phyloP scores from a whole-genome alignment of 768 basidiomycete species.

The Lentinula edodes region DNA sequence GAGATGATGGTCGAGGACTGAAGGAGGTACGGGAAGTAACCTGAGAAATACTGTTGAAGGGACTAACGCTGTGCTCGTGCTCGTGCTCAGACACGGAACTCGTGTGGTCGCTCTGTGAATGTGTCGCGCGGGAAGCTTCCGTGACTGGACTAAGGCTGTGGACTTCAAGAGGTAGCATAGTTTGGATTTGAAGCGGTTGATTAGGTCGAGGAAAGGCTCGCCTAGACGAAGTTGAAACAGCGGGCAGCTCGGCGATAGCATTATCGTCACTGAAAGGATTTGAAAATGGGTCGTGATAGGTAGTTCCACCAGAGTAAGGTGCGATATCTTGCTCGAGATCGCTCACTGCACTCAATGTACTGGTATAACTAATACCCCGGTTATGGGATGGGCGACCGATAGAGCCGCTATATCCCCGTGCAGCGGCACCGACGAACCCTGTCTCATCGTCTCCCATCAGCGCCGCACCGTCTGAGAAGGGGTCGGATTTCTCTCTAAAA shows the following conservation, averaged over 20 bases:
- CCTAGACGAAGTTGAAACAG: conserved; percentile 19
- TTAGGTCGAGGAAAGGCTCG: conserved; percentile 3
- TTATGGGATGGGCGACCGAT: conserved; percentile 18
- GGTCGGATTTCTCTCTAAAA: conserved; percentile 44
- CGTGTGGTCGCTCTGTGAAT: conserved; percentile 18
- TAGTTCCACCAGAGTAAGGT: background rate
- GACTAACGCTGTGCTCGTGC: conserved; percentile 28
- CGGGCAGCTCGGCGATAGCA: conserved; percentile 26
- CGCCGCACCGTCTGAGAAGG: conserved; percentile 41
- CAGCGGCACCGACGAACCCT: conserved; percentile 20
- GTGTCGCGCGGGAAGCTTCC: conserved; percentile 20
- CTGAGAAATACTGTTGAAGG: conserved; percentile 25
- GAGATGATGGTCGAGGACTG: conserved; percentile 19
- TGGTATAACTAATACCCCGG: conserved; percentile 34
- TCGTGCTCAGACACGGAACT: conserved; percentile 18
- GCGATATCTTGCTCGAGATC: conserved; percentile 36
- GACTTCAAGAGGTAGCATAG: conserved; percentile 13
- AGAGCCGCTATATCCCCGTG: conserved; percentile 8
- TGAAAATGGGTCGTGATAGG: conserved; percentile 19
- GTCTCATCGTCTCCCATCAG: conserved; percentile 30
- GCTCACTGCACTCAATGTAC: conserved; percentile 23
- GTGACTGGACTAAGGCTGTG: conserved; percentile 26
- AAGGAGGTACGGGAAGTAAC: conserved; percentile 15
- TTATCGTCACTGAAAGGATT: conserved; percentile 34
- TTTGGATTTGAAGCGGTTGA: conserved; percentile 5